These are phyloP conservation scores for Eucalyptus cloeziana DNA, from an alignment of 345 rosid genomes.

Conservation along the genomic window DNA sequence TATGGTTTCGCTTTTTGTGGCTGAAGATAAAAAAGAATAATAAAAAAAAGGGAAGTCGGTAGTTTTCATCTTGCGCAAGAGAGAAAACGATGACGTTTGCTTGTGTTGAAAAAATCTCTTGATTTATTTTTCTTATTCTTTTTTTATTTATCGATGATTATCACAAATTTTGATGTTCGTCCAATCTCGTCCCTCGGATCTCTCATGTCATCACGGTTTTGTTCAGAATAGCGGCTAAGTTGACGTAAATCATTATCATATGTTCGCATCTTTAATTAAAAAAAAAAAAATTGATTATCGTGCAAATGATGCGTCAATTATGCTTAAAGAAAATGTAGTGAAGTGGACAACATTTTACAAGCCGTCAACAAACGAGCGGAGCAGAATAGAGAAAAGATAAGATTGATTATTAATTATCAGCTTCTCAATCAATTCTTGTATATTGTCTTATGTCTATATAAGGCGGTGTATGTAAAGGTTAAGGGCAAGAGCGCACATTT, in stretches of 20 bases:
- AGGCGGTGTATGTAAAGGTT: too few species aligned
- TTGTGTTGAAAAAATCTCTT: neutral
- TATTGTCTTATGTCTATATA: accelerated
- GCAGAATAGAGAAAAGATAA: accelerated
- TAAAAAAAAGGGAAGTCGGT: neutral
- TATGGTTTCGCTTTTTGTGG: neutral
- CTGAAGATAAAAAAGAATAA: neutral
- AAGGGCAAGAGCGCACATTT: too few species aligned
- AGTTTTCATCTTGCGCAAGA: neutral
- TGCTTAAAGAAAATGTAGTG: neutral
- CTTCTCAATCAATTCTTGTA: too few species aligned
- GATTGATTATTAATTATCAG: accelerated
- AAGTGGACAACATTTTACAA: neutral
- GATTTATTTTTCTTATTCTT: neutral
- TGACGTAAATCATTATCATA: neutral
- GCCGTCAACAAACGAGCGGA: accelerated
- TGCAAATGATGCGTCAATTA: accelerated
- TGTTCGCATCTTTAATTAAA: neutral
- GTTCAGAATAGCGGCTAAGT: neutral
- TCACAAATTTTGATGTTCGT: neutral
- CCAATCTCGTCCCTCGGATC: neutral
- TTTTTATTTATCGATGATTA: neutral
- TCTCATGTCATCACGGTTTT: neutral
- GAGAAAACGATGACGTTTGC: neutral
- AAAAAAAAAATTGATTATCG: neutral